These are phyloP conservation scores for Fusarium nygamai DNA, from an alignment of 2,329 filamentous ascomycete genomes.

Conservation along the genomic window DNA sequence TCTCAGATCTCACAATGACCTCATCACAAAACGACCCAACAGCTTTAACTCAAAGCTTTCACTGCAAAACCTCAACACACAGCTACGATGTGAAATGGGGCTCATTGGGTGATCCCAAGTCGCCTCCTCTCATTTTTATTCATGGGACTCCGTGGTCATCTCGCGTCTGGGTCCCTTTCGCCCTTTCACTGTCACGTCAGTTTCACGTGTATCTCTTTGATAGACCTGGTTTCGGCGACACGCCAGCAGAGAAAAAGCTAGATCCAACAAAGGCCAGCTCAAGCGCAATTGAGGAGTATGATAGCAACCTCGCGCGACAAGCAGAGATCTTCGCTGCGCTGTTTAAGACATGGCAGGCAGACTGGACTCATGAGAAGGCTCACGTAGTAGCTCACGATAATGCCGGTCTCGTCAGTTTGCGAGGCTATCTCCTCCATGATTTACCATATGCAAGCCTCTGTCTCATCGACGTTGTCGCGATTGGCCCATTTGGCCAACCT, in stretches of 20 bases:
- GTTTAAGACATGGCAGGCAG: conserved; percentile 46
- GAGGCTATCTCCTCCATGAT: conserved; percentile 50
- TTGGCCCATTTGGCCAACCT: conserved; percentile 54
- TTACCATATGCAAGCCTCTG: conserved; percentile 52
- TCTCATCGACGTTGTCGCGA: conserved; percentile 55
- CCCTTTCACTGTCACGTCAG: conserved; percentile 46
- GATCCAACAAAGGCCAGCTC: background rate
- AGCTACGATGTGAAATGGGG: conserved; percentile 46
- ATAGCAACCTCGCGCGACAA: conserved; percentile 52
- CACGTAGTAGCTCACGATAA: conserved; percentile 58
- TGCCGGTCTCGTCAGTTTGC: conserved; percentile 53
- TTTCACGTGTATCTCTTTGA: conserved; percentile 57
- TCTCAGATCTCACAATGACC: background rate
- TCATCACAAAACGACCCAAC: conserved; percentile 15
- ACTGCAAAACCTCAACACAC: conserved; percentile 43
- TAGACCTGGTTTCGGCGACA: conserved; percentile 56
- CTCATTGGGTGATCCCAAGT: conserved; percentile 44
- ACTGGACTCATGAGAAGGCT: conserved; percentile 41
- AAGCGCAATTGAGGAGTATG: conserved; percentile 35
- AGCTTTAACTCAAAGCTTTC: conserved; percentile 42
- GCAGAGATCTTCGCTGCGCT: conserved; percentile 51
- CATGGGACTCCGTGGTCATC: conserved; percentile 61
- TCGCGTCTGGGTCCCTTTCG: conserved; percentile 50
- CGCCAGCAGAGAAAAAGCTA: conserved; percentile 42
- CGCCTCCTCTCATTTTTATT: conserved; percentile 53